These are phyloP conservation scores for Chalara sp. DNA, from an alignment of 2,329 filamentous ascomycete species.

Conservation along the genomic window DNA sequence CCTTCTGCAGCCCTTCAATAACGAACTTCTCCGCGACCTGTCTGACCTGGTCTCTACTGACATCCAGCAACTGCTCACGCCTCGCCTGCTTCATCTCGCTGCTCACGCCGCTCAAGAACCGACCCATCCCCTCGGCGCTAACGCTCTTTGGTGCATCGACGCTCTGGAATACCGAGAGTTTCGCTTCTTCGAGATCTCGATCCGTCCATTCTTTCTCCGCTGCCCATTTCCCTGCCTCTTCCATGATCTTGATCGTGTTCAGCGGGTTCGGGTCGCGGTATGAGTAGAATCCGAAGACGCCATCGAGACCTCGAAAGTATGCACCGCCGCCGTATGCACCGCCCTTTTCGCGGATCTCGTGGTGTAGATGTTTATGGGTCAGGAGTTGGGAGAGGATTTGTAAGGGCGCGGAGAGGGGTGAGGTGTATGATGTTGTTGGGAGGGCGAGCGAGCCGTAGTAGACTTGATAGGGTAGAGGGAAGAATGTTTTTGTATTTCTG, in stretches of 20 bases:
- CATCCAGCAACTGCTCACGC: slow-evolving; percentile 79
- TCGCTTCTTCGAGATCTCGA: slow-evolving; percentile 88
- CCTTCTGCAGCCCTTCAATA: slow-evolving; percentile 56
- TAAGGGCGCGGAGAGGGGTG: slow-evolving; percentile 68
- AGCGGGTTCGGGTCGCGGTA: slow-evolving; percentile 94
- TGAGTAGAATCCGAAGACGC: slow-evolving; percentile 89
- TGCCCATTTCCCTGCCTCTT: slow-evolving; percentile 75
- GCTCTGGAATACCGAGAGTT: slow-evolving; percentile 87
- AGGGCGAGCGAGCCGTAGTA: slow-evolving; percentile 85
- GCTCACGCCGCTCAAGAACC: slow-evolving; percentile 79
- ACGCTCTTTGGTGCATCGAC: slow-evolving; percentile 86
- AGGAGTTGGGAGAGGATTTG: slow-evolving; percentile 87
- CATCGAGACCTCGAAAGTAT: slow-evolving; percentile 71
- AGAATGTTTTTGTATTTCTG: slow-evolving; percentile 69
- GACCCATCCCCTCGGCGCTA: slow-evolving; percentile 77
- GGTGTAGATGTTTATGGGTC: slow-evolving; percentile 93
- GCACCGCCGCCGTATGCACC: slow-evolving; percentile 93
- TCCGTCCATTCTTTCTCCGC: slow-evolving; percentile 74
- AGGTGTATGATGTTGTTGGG: slow-evolving; percentile 77
- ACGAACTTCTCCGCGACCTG: slow-evolving; percentile 77
- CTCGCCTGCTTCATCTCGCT: slow-evolving; percentile 84
- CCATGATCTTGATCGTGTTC: slow-evolving; percentile 82
- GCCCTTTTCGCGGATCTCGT: slow-evolving; percentile 95
- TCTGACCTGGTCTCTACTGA: slow-evolving; percentile 72
- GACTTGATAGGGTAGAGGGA: slow-evolving; percentile 92